Percentiles rank a stretch among this genome's conserved stretches.
phyloP scores from a whole-genome alignment of 2,329 filamentous ascomycete species.

The Blumeria graminis region DNA sequence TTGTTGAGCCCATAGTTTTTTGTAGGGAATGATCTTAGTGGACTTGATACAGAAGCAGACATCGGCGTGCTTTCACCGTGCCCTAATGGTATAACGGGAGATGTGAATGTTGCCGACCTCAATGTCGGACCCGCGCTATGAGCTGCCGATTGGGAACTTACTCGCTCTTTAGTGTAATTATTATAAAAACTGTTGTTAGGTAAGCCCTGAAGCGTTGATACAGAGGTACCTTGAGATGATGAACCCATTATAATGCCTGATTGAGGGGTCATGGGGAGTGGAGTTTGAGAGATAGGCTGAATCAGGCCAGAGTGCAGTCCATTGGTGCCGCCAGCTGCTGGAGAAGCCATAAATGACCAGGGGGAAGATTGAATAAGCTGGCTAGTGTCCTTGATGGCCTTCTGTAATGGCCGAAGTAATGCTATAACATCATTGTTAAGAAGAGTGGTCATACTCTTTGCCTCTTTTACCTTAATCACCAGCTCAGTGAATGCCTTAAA shows the following conservation, averaged over 20 bases:
- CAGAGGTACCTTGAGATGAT: slow-evolving; percentile 72
- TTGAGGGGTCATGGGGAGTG: slow-evolving; percentile 56
- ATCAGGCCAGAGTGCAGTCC: slow-evolving; percentile 6
- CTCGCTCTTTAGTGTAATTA: slow-evolving; percentile 14
- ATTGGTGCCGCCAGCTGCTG: slow-evolving; percentile 8
- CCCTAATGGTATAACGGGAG: slow-evolving; percentile 4
- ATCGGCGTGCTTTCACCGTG: slow-evolving; percentile 11
- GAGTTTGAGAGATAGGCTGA: slow-evolving; percentile 24
- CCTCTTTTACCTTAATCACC: slow-evolving; percentile 31
- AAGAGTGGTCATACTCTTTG: slow-evolving; percentile 22
- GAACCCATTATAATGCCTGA: slow-evolving; percentile 71
- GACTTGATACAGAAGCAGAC: slow-evolving; percentile 6
- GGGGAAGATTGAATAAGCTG: slow-evolving; percentile 43
- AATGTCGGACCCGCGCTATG: slow-evolving; percentile 10
- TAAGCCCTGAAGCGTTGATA: slow-evolving; percentile 31
- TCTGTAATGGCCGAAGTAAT: slow-evolving; percentile 59
- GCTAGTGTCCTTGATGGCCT: slow-evolving; percentile 57
- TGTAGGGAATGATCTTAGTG: background rate
- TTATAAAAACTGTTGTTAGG: slow-evolving; percentile 13
- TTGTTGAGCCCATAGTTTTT: background rate
- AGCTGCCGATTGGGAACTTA: slow-evolving; percentile 13
- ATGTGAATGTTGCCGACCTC: slow-evolving; percentile 14
- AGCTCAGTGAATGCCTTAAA: slow-evolving; percentile 39
- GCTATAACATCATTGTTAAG: slow-evolving; percentile 43
- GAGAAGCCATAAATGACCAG: slow-evolving; percentile 27